Evolutionary conservation across 2,329 filamentous ascomycete genomes (phyloP).

Genomic region (Cladosporium cucumerinum): DNA sequence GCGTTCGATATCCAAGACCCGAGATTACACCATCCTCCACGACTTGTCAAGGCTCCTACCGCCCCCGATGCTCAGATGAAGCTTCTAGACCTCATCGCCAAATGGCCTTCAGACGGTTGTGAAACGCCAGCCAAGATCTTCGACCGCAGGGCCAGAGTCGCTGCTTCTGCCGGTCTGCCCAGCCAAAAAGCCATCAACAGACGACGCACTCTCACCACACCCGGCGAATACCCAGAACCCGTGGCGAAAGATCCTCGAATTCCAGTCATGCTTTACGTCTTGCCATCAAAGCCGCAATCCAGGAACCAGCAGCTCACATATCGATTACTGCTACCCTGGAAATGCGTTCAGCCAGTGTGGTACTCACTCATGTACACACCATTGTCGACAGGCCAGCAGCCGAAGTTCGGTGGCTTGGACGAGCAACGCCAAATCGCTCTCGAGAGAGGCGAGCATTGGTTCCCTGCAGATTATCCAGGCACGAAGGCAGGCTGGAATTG

Average conservation of each 20-base stretch:
- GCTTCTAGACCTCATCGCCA: constrained; percentile 60
- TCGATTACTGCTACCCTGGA: constrained; percentile 86
- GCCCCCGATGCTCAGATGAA: constrained; percentile 28
- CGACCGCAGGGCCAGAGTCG: constrained; percentile 62
- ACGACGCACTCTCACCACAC: constrained; percentile 61
- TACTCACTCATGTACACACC: constrained; percentile 79
- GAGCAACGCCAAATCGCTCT: constrained; percentile 79
- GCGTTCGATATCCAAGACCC: constrained; percentile 75
- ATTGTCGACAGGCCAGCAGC: constrained; percentile 73
- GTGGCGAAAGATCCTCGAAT: constrained; percentile 67
- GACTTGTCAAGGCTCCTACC: constrained; percentile 41
- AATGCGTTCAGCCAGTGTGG: constrained; percentile 82
- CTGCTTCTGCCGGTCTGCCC: constrained; percentile 63
- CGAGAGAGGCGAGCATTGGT: constrained; percentile 75
- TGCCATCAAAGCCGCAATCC: constrained; percentile 8
- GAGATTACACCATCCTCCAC: constrained; percentile 72
- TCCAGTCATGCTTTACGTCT: constrained; percentile 67
- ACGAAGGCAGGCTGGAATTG: constrained; percentile 75
- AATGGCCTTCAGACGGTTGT: constrained; percentile 63
- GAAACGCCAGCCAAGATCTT: constrained; percentile 55
- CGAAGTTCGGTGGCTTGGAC: constrained; percentile 75
- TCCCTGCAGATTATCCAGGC: constrained; percentile 78
- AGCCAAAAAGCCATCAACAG: constrained; percentile 78
- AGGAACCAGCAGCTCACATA: constrained; percentile 64
- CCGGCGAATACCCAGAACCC: constrained; percentile 60